Conservation (phyloP, 1,284 basidiomycete genomes). For the Leccinum griseonigrum region DNA sequence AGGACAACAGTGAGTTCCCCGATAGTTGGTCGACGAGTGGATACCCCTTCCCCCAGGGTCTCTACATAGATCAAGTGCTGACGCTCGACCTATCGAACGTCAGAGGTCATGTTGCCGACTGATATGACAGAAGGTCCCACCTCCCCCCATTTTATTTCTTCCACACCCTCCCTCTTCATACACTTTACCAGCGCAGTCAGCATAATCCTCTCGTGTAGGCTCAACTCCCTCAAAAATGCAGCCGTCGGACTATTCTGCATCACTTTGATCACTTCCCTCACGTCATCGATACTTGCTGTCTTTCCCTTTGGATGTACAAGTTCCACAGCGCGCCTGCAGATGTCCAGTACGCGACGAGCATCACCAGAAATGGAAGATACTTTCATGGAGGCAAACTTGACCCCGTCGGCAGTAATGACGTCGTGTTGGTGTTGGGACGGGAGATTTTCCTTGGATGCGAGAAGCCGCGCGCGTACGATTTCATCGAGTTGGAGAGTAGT, state of each 20-base stretch:
- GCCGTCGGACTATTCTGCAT: conserved; percentile 93
- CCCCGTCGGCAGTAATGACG: conserved; percentile 75
- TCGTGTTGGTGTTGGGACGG: conserved; percentile 35
- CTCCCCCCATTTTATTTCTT: conserved; percentile 84
- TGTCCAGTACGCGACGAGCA: conserved; percentile 90
- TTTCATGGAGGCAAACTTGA: conserved; percentile 89
- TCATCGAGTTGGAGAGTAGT: conserved; percentile 76
- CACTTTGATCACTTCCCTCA: conserved; percentile 79
- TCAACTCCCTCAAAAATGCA: conserved; percentile 76
- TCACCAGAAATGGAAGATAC: conserved; percentile 94
- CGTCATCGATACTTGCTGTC: conserved; percentile 70
- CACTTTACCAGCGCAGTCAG: conserved; percentile 86
- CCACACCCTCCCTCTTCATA: conserved; percentile 80
- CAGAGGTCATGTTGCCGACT: conserved; percentile 5
- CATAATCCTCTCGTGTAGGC: conserved; percentile 87
- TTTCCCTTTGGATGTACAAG: conserved; percentile 54
- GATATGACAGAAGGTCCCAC: conserved; percentile 40
- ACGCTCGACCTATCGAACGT: conserved; percentile 49
- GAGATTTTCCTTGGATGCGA: conserved; percentile 52
- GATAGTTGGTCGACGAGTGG: conserved; percentile 49
- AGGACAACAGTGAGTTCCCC: conserved; percentile 61
- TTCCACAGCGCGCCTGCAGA: conserved; percentile 88
- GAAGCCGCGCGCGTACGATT: conserved; percentile 83
- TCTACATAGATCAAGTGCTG: conserved; percentile 67
- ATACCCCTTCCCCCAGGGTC: conserved; percentile 51